phyloP scores from a whole-genome alignment of 352 stramenopile species.

The Phytopythium oedochilum region DNA sequence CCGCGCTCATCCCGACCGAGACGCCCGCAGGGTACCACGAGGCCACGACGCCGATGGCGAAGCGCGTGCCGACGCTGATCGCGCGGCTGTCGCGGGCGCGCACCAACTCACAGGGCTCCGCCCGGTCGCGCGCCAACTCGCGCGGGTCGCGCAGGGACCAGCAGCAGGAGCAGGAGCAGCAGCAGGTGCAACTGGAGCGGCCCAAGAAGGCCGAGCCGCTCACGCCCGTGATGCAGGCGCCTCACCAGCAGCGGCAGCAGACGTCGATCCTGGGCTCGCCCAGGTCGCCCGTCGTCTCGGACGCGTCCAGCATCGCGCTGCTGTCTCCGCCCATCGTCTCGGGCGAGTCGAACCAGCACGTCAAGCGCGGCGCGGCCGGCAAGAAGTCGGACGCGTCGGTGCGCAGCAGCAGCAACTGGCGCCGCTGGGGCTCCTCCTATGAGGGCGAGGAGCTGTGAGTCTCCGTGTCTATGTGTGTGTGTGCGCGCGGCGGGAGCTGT shows the following conservation, averaged over 20 bases:
- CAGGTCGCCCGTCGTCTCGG: conserved; percentile 40
- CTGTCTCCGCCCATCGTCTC: conserved; percentile 38
- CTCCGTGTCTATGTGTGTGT: neutral
- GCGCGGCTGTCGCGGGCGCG: neutral
- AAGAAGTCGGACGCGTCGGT: conserved; percentile 15
- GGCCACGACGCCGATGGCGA: conserved; percentile 2
- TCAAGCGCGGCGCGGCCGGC: conserved; percentile 11
- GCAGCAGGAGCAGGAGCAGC: neutral
- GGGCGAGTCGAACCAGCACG: conserved; percentile 19
- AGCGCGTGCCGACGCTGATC: neutral
- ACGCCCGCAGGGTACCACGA: conserved; percentile 18
- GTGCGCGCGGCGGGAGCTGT: neutral
- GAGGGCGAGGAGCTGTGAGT: conserved; percentile 23
- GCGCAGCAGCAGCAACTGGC: conserved; percentile 11
- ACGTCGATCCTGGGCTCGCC: conserved; percentile 56
- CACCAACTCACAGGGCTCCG: conserved; percentile 2
- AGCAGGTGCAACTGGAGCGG: conserved; percentile 5
- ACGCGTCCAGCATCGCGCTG: conserved; percentile 57
- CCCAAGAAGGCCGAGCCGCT: conserved; percentile 19
- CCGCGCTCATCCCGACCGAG: conserved; percentile 19
- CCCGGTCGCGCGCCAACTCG: conserved; percentile 2
- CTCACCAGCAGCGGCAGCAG: conserved; percentile 14
- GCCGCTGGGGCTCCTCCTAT: conserved; percentile 30
- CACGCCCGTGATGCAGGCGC: conserved; percentile 17
- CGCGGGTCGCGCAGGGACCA: neutral